phyloP scores from a whole-genome alignment of 2,329 filamentous ascomycete genomes.

The Alternaria brassicae region DNA sequence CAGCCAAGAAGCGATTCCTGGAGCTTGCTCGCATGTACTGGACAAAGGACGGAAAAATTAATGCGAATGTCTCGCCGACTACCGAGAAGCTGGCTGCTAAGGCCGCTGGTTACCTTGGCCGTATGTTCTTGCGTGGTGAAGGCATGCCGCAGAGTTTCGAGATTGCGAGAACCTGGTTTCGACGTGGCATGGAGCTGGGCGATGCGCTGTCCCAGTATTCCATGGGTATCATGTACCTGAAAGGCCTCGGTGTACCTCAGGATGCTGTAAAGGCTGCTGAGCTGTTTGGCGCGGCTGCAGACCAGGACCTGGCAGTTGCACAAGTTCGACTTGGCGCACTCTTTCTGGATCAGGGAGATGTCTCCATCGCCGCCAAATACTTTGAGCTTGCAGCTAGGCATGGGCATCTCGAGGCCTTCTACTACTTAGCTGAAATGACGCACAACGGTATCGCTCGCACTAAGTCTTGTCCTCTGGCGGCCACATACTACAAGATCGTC shows the following conservation, averaged over 20 bases:
- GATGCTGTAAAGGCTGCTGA: constrained; percentile 77
- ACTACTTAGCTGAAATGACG: constrained; percentile 88
- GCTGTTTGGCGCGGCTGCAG: constrained; percentile 78
- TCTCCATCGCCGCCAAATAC: constrained; percentile 80
- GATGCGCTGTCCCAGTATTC: constrained; percentile 87
- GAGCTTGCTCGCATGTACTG: constrained; percentile 82
- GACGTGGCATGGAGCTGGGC: constrained; percentile 74
- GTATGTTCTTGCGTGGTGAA: constrained; percentile 90
- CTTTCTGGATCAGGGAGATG: constrained; percentile 86
- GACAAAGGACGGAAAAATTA: constrained; percentile 77
- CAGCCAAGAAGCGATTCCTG: constrained; percentile 82
- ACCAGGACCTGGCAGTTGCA: constrained; percentile 79
- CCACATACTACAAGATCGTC: constrained; percentile 87
- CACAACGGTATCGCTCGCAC: constrained; percentile 82
- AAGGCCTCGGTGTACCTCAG: constrained; percentile 75
- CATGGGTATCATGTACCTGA: constrained; percentile 80
- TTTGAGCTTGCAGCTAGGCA: constrained; percentile 86
- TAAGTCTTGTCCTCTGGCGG: constrained; percentile 76
- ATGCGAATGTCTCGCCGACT: constrained; percentile 71
- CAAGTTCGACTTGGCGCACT: constrained; percentile 84
- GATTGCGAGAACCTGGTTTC: constrained; percentile 82
- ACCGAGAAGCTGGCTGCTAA: constrained; percentile 82
- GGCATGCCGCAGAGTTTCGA: constrained; percentile 80
- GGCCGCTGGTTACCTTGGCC: constrained; percentile 83
- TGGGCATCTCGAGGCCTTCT: constrained; percentile 86